Conservation (phyloP, 2,329 filamentous ascomycete species). For the Colletotrichum sidae region DNA sequence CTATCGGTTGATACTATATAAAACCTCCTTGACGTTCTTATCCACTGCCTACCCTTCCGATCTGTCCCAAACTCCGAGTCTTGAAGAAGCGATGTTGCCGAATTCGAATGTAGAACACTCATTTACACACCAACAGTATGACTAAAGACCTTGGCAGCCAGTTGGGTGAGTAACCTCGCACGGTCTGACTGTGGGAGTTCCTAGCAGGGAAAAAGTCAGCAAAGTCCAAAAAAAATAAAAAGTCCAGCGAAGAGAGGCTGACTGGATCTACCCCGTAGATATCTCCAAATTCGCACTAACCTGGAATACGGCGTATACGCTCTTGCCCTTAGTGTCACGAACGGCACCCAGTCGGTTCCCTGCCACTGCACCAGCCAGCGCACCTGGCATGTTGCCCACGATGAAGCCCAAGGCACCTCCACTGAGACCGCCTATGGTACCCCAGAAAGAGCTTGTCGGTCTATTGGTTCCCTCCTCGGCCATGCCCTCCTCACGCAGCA, state of each 20-base stretch:
- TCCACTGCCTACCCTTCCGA: slow-evolving; percentile 1
- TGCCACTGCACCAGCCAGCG: slow-evolving; percentile 89
- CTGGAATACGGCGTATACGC: slow-evolving; percentile 90
- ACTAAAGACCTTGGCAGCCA: slow-evolving; percentile 89
- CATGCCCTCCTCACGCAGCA: slow-evolving; percentile 89
- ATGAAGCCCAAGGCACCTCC: slow-evolving; percentile 96
- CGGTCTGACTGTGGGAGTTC: slow-evolving; percentile 87
- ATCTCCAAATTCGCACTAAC: slow-evolving; percentile 48
- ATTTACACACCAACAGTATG: slow-evolving; percentile 73
- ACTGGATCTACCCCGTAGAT: slow-evolving; percentile 27
- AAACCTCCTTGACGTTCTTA: slow-evolving; percentile 7
- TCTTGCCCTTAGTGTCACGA: slow-evolving; percentile 91
- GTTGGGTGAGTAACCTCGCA: slow-evolving; percentile 81
- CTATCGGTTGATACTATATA: slow-evolving; percentile 24
- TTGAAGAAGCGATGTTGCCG: slow-evolving; percentile 10
- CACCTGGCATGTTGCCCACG: slow-evolving; percentile 89
- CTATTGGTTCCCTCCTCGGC: slow-evolving; percentile 73
- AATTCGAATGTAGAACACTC: background rate
- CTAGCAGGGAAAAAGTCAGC: slow-evolving; percentile 48
- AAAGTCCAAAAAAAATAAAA: no score
- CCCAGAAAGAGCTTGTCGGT: slow-evolving; percentile 84
- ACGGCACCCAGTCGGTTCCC: slow-evolving; percentile 93
- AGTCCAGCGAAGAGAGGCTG: slow-evolving; percentile 14
- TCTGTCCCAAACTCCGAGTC: slow-evolving; percentile 33
- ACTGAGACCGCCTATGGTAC: slow-evolving; percentile 83